phyloP scores from a whole-genome alignment of 164 flowering plant genomes.

The Warburgia ugandensis region DNA sequence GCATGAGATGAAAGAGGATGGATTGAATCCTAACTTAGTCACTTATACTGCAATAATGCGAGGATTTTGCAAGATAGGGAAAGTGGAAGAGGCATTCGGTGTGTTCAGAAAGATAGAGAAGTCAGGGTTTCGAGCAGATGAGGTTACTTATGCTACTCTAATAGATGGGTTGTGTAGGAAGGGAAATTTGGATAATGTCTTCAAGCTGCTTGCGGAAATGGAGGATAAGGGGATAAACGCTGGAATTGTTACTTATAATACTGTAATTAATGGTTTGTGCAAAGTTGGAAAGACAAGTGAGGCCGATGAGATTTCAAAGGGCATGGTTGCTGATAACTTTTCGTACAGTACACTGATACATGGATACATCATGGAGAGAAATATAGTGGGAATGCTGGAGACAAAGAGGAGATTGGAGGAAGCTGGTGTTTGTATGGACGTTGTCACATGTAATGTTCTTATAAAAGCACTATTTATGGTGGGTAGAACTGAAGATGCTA shows the following conservation, averaged over 20 bases:
- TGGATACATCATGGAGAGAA: conserved; percentile 48
- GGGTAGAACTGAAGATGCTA: conserved; percentile 57
- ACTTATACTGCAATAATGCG: conserved; percentile 60
- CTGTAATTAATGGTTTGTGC: conserved; percentile 66
- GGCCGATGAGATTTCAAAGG: conserved; percentile 50
- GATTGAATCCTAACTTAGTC: conserved; percentile 50
- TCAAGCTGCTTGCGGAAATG: conserved; percentile 61
- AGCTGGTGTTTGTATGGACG: conserved; percentile 48
- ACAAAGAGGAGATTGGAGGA: conserved; percentile 48
- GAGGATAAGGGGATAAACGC: conserved; percentile 42
- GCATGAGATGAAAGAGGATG: conserved; percentile 44
- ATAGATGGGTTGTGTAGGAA: conserved; percentile 54
- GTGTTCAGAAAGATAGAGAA: conserved; percentile 40
- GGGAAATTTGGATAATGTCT: conserved; percentile 48
- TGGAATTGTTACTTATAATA: conserved; percentile 56
- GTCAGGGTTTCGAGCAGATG: conserved; percentile 50
- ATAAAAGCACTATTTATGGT: conserved; percentile 69
- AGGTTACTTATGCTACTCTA: conserved; percentile 54
- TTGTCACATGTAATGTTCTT: conserved; percentile 54
- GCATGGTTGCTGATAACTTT: conserved; percentile 38
- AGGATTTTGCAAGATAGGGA: conserved; percentile 62
- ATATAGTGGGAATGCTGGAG: conserved; percentile 35
- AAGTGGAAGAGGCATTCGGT: conserved; percentile 54
- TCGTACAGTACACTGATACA: conserved; percentile 58
- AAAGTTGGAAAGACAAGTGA: conserved; percentile 49